A percentile compares a stretch with the other conserved stretches of the same genome.
These are phyloP conservation scores for Elongisporangium undulatum DNA, from an alignment of 352 stramenopile genomes.

Conservation along the genomic window DNA sequence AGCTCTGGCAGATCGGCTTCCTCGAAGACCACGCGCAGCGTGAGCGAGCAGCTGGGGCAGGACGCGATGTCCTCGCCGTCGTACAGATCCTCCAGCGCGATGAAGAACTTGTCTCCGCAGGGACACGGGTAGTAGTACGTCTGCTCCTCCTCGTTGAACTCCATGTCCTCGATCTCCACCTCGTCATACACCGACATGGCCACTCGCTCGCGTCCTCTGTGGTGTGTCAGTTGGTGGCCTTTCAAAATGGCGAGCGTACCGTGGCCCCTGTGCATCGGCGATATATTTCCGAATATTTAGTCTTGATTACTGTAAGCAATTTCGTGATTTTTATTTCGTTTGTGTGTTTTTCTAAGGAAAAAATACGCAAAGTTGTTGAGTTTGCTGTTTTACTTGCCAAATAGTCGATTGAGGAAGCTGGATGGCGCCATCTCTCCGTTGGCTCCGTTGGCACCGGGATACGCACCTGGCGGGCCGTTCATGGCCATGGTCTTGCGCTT, in stretches of 20 bases:
- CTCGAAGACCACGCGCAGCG: conserved; percentile 95
- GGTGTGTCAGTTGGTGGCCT: neutral
- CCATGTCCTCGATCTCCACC: conserved; percentile 98
- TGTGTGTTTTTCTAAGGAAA: neutral
- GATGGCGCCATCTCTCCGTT: conserved; percentile 14
- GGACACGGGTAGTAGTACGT: conserved; percentile 98
- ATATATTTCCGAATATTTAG: neutral
- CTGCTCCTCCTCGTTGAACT: conserved; percentile 91
- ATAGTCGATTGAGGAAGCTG: conserved; percentile 50
- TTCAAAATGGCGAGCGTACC: neutral
- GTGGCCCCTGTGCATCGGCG: neutral
- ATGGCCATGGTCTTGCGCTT: conserved; percentile 45
- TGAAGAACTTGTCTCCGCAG: conserved; percentile 94
- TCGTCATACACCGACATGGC: conserved; percentile 96
- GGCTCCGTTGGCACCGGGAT: conserved; percentile 1
- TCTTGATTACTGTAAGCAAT: neutral
- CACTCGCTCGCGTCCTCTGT: neutral
- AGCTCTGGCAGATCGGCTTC: conserved; percentile 77
- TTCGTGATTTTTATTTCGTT: neutral
- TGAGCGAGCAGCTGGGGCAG: conserved; percentile 95
- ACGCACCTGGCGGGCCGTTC: conserved; percentile 10
- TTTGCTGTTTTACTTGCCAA: conserved; percentile 32
- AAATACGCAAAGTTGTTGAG: neutral
- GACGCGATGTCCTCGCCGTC: conserved; percentile 97
- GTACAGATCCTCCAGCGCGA: conserved; percentile 80